Percentiles rank a stretch among this genome's conserved stretches.
Evolutionary conservation across 2,329 filamentous ascomycete species (phyloP).

Genomic region (Fonsecaea multimorphosa): DNA sequence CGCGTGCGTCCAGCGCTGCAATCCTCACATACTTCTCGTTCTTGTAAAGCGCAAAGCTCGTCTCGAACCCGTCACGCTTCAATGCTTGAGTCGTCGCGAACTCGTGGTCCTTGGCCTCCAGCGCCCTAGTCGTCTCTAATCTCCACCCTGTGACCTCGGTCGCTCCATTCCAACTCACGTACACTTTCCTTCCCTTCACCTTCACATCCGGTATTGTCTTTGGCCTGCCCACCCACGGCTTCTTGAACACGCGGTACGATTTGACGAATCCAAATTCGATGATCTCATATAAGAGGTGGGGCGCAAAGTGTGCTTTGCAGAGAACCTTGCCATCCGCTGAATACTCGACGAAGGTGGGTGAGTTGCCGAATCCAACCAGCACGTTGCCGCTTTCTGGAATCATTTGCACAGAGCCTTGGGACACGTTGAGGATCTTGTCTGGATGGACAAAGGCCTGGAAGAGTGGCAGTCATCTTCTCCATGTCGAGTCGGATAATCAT

Average conservation of each 20-base stretch:
- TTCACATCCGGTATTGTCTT: conserved; percentile 42
- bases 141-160: conserved; percentile 45
- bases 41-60: conserved; percentile 25
- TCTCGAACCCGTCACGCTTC: conserved; percentile 32
- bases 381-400: conserved; percentile 51
- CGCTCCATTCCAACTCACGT: conserved; percentile 56
- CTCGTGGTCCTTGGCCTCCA: conserved; percentile 20
- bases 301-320: conserved; percentile 60
- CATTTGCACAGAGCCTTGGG: conserved; percentile 53
- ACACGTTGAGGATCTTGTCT: conserved; percentile 46
- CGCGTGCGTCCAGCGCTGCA: conserved; percentile 26
- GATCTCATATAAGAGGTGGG: conserved; percentile 48
- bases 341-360: conserved; percentile 59
- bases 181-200: conserved; percentile 43
- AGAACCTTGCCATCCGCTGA: conserved; percentile 48
- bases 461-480: conserved; percentile 51
- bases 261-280: conserved; percentile 50
- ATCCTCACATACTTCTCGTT: conserved; percentile 22
- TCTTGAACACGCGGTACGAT: conserved; percentile 62
- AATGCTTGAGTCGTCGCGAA: conserved; percentile 28
- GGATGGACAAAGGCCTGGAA: conserved; percentile 52
- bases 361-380: conserved; percentile 58
- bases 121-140: conserved; percentile 22
- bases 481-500: conserved; percentile 51
- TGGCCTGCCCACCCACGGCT: conserved; percentile 60